phyloP scores from a whole-genome alignment of 2,329 filamentous ascomycete species.

The Fusarium globosum region DNA sequence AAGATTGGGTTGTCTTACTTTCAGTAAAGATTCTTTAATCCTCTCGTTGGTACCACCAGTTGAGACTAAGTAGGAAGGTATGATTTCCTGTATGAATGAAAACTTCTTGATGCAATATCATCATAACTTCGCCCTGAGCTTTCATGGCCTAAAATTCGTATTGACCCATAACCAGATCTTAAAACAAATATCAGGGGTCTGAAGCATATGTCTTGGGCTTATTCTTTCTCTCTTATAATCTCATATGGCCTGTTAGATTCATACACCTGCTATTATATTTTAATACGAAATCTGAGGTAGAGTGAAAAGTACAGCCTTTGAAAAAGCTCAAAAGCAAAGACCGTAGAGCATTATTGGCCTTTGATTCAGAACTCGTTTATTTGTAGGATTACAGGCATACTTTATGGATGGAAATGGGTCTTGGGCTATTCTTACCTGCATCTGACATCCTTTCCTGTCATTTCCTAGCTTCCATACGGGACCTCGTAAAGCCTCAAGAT shows the following conservation, averaged over 20 bases:
- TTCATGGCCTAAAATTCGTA: neutral
- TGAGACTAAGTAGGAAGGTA: neutral
- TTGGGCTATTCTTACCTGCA: no score
- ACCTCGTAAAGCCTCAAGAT: no score
- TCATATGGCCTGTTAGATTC: neutral
- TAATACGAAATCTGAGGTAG: neutral
- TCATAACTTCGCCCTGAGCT: neutral
- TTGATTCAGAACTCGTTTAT: neutral
- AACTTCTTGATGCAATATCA: neutral
- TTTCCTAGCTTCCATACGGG: no score
- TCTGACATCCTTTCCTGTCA: no score
- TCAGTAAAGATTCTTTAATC: neutral
- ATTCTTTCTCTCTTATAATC: no score
- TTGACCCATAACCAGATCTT: neutral
- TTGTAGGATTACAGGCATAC: neutral
- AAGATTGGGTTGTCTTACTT: neutral
- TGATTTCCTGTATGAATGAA: neutral
- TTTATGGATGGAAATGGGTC: no score
- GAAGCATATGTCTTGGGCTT: neutral
- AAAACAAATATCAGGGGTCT: neutral
- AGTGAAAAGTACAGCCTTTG: neutral
- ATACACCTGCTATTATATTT: no score
- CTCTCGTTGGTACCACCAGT: fast-evolving
- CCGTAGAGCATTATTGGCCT: neutral
- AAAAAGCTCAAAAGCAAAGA: neutral